A percentile compares a stretch with the other conserved stretches of the same genome.
These are phyloP conservation scores for Testicularia cyperi DNA, from an alignment of 1,284 basidiomycete species.

Conservation along the genomic window DNA sequence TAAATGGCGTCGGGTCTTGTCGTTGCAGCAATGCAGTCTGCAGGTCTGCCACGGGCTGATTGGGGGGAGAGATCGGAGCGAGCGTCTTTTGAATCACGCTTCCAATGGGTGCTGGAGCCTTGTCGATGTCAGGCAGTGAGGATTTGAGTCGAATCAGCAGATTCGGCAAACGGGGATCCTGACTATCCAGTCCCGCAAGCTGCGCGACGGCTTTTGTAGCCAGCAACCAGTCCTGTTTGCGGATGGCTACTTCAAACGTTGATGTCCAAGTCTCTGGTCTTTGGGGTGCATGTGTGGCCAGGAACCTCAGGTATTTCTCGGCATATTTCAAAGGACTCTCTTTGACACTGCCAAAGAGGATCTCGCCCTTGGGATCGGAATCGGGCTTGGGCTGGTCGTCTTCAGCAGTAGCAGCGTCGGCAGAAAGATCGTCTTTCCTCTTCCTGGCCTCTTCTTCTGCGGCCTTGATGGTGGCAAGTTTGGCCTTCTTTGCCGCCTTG, in stretches of 20 bases:
- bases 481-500: slow-evolving; percentile 28
- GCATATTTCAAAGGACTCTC: slow-evolving; percentile 72
- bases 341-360: slow-evolving; percentile 16
- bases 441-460: slow-evolving; percentile 25
- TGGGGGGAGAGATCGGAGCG: slow-evolving; percentile 19
- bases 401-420: slow-evolving; percentile 66
- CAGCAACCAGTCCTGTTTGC: slow-evolving; percentile 76
- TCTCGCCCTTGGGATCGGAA: slow-evolving; percentile 57
- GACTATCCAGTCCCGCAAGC: slow-evolving; percentile 67
- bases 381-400: slow-evolving; percentile 70
- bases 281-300: slow-evolving; percentile 64
- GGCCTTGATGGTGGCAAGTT: slow-evolving; percentile 22
- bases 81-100: slow-evolving; percentile 63
- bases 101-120: slow-evolving; percentile 20
- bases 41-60: slow-evolving; percentile 66
- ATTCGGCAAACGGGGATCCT: slow-evolving; percentile 72
- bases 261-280: slow-evolving; percentile 74
- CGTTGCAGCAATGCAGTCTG: slow-evolving; percentile 64
- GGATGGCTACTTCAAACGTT: slow-evolving; percentile 77
- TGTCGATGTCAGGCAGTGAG: slow-evolving; percentile 20
- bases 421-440: slow-evolving; percentile 16
- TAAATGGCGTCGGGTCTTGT: background rate
- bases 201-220: slow-evolving; percentile 72
- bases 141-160: slow-evolving; percentile 71
- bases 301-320: slow-evolving; percentile 71